phyloP scores from a whole-genome alignment of 2,329 filamentous ascomycete genomes.

The Colletotrichum acutatum region DNA sequence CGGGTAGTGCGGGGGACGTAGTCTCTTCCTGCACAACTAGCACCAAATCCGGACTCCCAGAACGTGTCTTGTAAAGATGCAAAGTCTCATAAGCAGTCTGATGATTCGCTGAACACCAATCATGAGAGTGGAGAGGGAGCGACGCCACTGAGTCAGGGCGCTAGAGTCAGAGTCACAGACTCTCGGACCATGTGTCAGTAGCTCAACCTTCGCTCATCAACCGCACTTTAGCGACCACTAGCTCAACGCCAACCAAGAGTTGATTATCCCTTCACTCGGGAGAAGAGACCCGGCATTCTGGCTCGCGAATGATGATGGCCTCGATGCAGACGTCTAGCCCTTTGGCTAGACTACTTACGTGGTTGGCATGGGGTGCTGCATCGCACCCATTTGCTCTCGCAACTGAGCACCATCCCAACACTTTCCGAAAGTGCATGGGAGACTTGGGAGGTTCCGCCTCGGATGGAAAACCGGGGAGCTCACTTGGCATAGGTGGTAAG shows the following conservation, averaged over 20 bases:
- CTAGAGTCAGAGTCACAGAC: slow-evolving; percentile 22
- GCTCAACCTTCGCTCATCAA: neutral
- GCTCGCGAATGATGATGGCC: neutral
- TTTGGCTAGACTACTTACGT: neutral
- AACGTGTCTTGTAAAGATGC: neutral
- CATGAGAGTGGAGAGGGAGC: neutral
- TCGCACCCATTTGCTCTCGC: neutral
- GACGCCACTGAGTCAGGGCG: slow-evolving; percentile 25
- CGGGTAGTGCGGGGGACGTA: slow-evolving; percentile 23
- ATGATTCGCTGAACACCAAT: neutral
- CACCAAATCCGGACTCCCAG: too few species aligned
- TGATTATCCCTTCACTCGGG: neutral
- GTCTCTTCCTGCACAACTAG: neutral
- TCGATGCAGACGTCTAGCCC: neutral
- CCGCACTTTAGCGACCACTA: neutral
- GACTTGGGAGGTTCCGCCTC: neutral
- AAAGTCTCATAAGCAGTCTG: neutral
- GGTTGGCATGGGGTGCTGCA: neutral
- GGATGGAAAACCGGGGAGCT: neutral
- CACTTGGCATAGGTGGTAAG: neutral
- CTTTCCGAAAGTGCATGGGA: neutral
- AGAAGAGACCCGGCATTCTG: neutral
- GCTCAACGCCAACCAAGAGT: neutral
- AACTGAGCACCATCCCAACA: neutral
- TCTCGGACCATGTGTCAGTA: slow-evolving; percentile 22